These are phyloP conservation scores for Logfia minima DNA, from an alignment of 129 eudicot species.

Conservation along the genomic window DNA sequence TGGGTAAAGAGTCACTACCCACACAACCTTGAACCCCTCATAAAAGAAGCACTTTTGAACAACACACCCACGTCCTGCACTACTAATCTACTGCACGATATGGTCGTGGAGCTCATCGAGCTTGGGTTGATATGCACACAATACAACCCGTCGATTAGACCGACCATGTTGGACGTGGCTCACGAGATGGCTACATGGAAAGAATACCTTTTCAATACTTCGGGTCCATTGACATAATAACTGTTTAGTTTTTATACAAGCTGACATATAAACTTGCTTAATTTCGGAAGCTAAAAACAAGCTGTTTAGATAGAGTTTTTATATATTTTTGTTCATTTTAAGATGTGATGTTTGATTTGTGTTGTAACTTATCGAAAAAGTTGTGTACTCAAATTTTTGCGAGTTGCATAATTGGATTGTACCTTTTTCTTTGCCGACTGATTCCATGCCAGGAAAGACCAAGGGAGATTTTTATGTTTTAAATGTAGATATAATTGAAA, in stretches of 20 bases:
- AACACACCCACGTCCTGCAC: conserved; percentile 15
- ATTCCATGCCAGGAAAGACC: conserved; percentile 22
- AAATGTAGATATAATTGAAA: no score
- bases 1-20: conserved; percentile 75
- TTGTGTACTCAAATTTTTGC: conserved; percentile 28
- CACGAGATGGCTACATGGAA: conserved; percentile 63
- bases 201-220: conserved; percentile 44
- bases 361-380: conserved; percentile 15
- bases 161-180: conserved; percentile 74
- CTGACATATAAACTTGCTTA: not conserved
- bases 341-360: not conserved
- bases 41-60: conserved; percentile 43
- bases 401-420: conserved; percentile 32
- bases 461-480: no score
- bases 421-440: conserved; percentile 15
- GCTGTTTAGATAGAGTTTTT: not conserved
- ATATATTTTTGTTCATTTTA: conserved; percentile 8
- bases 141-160: conserved; percentile 58
- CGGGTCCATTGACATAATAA: conserved; percentile 5
- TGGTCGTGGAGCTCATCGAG: conserved; percentile 65
- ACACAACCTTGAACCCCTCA: conserved; percentile 50
- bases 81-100: conserved; percentile 45
- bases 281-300: not conserved
- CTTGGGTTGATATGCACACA: conserved; percentile 83
- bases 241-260: conserved; percentile 12